Percentiles rank a stretch among this genome's conserved stretches.
Evolutionary conservation across 306 rosid species (phyloP).

Genomic region (Aeschynomene evenia): DNA sequence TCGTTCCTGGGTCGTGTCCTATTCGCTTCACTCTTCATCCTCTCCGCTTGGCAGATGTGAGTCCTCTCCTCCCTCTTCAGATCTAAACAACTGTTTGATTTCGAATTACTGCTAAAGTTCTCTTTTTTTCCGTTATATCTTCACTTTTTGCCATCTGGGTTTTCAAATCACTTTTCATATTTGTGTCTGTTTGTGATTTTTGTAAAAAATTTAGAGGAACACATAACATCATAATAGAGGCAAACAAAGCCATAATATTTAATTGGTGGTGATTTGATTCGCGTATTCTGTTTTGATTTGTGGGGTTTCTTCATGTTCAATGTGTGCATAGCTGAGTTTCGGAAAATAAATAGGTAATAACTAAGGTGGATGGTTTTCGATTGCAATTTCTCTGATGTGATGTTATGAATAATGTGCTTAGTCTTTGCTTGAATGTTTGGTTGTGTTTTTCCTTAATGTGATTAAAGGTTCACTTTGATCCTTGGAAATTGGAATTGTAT

Average conservation of each 20-base stretch:
- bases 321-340: background rate
- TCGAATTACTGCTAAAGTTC: background rate
- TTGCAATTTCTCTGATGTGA: background rate
- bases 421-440: background rate
- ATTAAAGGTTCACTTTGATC: too few species aligned
- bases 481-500: too few species aligned
- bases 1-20: slow-evolving; percentile 87
- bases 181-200: too few species aligned
- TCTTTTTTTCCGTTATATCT: background rate
- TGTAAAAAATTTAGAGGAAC: background rate
- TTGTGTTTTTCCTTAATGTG: background rate
- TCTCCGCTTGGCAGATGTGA: slow-evolving; percentile 89
- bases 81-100: slow-evolving; percentile 24
- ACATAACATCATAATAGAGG: background rate
- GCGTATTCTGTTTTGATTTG: background rate
- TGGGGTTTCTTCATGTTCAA: background rate
- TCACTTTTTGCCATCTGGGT: slow-evolving; percentile 20
- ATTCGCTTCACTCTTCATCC: slow-evolving; percentile 88
- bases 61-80: slow-evolving; percentile 23
- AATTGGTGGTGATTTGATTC: background rate
- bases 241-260: background rate
- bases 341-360: background rate
- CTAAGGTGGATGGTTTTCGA: slow-evolving; percentile 5
- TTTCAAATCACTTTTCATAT: background rate
- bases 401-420: slow-evolving; percentile 5